Evolutionary conservation across 306 rosid species (phyloP), one percentile per base, ranked within the genome.

Genomic region (Notholithocarpus densiflorus): DNA sequence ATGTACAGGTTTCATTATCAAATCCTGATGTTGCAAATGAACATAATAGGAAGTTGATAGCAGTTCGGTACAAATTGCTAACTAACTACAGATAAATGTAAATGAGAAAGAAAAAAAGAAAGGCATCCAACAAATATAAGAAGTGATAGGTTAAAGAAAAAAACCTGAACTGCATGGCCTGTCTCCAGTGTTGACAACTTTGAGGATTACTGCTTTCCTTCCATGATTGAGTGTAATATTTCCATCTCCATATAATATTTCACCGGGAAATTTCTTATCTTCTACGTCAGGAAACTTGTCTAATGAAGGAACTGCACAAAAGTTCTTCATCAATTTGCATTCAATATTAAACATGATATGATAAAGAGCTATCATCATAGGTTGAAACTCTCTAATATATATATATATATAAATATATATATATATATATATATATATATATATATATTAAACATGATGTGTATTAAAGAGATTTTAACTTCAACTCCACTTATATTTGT

Each of bases 161-260:
- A 69, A 73, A 89, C 98, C 99, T 95, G 99, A 90, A 95, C 59
- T 32, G n/a, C n/a, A n/a, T n/a, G 99, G 96, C 81, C 99, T 89
- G 87, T 95, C 98, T 81, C 97, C 99, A 17, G 56, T 88, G 87
- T 89, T 95, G 82, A 87, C 89, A 70, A 95, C 91, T 68, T 26
- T 86, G 80, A 95, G 94, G 48, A 52, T 59, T 70, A 86, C 84
- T 51, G 93, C 94, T 78, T 80, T 85, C 87, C 92, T 89, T 82
- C 94, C 90, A 43, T 61, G 74, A 83, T 89, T 95, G 83, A 95
- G 89, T 26, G 56, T 71, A 76, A 91, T 68, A 48, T 9, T 72
- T 77, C 81, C 93, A 75, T 43, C 75, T 71, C 79, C 57, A 78
- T 18, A 71, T 66, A 89, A 83, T 72, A 93, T 51, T 79, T 89